Conservation (phyloP, 202 grass and related monocot species). For the Bolboschoenoplectus hybrid region DNA sequence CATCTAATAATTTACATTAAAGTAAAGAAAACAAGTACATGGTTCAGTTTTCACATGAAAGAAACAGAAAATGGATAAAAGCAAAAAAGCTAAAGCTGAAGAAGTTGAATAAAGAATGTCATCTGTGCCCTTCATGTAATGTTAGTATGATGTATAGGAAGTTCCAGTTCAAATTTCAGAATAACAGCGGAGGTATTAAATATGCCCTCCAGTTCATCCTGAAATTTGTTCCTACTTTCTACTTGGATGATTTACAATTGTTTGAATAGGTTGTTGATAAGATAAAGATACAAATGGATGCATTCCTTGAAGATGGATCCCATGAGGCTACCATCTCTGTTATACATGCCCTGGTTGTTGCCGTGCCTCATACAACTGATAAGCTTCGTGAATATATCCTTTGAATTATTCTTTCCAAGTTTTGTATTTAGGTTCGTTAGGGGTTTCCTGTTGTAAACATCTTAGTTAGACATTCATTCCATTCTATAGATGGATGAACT, state of each 20-base stretch:
- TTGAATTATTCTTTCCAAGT: slow-evolving; percentile 4
- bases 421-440: background rate
- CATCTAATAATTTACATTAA: background rate
- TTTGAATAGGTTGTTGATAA: slow-evolving; percentile 85
- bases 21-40: background rate
- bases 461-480: slow-evolving; percentile 1
- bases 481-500: slow-evolving; percentile 20
- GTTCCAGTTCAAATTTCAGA: background rate
- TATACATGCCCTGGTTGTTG: slow-evolving; percentile 71
- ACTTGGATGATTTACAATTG: slow-evolving; percentile 26
- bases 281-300: slow-evolving; percentile 97
- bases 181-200: background rate
- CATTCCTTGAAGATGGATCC: slow-evolving; percentile 99
- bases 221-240: background rate
- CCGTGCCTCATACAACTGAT: slow-evolving; percentile 87
- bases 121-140: slow-evolving; percentile 1
- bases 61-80: background rate
- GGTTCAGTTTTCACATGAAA: slow-evolving; percentile 14
- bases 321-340: slow-evolving; percentile 93
- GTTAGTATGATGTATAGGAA: slow-evolving; percentile 7
- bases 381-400: slow-evolving; percentile 99
- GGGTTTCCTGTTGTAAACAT: background rate
- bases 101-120: background rate
- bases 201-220: background rate
- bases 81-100: background rate